Conservation (phyloP, 768 basidiomycete species). For the Trametes punicea region DNA sequence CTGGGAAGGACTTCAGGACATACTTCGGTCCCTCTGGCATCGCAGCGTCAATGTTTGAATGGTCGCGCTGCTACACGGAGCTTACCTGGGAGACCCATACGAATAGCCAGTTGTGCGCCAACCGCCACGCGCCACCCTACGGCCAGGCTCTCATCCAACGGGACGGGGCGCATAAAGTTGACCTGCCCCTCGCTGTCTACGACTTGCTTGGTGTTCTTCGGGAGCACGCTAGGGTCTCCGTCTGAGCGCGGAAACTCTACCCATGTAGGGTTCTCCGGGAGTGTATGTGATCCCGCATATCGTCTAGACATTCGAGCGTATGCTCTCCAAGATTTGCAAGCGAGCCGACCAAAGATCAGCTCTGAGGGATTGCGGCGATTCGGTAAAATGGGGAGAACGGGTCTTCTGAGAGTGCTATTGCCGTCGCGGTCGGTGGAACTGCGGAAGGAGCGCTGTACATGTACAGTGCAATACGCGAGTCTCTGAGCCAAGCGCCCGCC, state of each 20-base stretch:
- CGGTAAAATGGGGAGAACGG: too few species aligned
- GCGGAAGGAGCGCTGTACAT: too few species aligned
- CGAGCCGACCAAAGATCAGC: too few species aligned
- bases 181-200: slow-evolving; percentile 63
- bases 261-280: slow-evolving; percentile 54
- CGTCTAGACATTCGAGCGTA: slow-evolving; percentile 9
- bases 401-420: not conserved
- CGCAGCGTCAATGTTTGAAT: slow-evolving; percentile 1
- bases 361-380: too few species aligned
- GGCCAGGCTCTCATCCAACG: slow-evolving; percentile 45
- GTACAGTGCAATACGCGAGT: too few species aligned
- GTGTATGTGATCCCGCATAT: slow-evolving; percentile 2
- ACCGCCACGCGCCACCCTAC: slow-evolving; percentile 53
- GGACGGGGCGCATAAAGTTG: slow-evolving; percentile 64
- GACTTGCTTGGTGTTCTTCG: slow-evolving; percentile 48
- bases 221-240: slow-evolving; percentile 53
- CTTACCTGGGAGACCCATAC: slow-evolving; percentile 50
- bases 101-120: slow-evolving; percentile 40
- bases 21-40: slow-evolving; percentile 49
- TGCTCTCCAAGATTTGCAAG: too few species aligned
- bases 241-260: slow-evolving; percentile 63
- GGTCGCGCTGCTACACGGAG: not conserved
- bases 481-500: not conserved
- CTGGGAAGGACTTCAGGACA: slow-evolving; percentile 62
- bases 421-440: not conserved